phyloP scores from a whole-genome alignment of 345 rosid species.

The Boechera divaricarpa region DNA sequence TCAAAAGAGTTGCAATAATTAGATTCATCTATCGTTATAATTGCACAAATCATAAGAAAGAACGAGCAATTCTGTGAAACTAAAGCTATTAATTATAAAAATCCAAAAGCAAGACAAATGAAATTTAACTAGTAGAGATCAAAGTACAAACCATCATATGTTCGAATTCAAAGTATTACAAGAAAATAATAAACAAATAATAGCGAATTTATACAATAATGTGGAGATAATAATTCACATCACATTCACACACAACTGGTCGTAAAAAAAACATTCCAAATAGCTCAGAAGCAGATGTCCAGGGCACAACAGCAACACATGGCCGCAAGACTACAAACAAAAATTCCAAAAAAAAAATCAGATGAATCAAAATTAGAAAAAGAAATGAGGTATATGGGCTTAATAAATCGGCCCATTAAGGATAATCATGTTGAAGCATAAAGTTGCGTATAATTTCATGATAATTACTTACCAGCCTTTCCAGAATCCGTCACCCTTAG shows the following conservation, averaged over 20 bases:
- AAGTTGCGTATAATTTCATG: background rate
- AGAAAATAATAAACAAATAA: conserved; percentile 22
- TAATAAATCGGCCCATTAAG: background rate
- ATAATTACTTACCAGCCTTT: conserved; percentile 42
- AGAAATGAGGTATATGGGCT: background rate
- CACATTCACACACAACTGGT: conserved; percentile 24
- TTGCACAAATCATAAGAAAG: background rate
- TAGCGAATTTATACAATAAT: background rate
- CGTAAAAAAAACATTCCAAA: background rate
- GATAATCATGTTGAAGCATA: background rate
- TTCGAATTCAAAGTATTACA: background rate
- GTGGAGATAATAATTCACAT: conserved; percentile 20
- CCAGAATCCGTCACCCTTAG: conserved; percentile 44
- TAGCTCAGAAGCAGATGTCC: conserved; percentile 40
- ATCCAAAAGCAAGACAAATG: background rate
- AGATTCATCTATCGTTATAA: background rate
- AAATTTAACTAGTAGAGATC: background rate
- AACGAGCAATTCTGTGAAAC: background rate
- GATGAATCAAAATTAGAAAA: background rate
- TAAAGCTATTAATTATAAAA: background rate
- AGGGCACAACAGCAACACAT: conserved; percentile 48
- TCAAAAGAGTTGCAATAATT: background rate
- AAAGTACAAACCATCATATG: conserved; percentile 1
- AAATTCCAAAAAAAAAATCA: background rate
- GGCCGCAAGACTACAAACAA: conserved; percentile 43